Base-by-base conservation (phyloP, 2,329 filamentous ascomycete species). In the Beauveria asiatica region DNA sequence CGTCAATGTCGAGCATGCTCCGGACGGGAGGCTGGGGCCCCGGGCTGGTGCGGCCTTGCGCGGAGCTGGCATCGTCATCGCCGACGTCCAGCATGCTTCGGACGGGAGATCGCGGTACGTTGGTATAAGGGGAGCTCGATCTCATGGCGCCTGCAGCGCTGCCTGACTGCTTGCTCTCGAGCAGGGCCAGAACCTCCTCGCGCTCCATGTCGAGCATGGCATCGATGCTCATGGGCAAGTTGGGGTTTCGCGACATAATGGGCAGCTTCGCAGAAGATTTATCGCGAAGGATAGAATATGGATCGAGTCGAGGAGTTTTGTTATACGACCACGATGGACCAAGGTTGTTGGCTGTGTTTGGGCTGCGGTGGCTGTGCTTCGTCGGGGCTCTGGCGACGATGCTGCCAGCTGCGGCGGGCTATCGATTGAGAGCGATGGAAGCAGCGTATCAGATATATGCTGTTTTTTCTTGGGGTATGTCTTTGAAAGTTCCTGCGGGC, bases 151-250 rank as follows among this genome's bases (percentile, higher is more conserved):
- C 67, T 8, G 73, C 66, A 16, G 74, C 68, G 23, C 70, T 69
- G 11, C 71, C 69, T 2, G 65, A 60, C 57, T 67, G 67, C 55
- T 74, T 76, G 49, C 80, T 80, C 70, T 88, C 85, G 46, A 91
- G 77, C 63, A 90, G 76, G 52, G 84, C 85, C 65, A 91, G 77
- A 44, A 92, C 85, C 74, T 90, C 88, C 64, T 80, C 79, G 63
- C 88, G 83, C 78, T 93, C 89, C 76, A 91, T 86, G 70, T 92
- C 89, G 64, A 92, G 79, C 65, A 86, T 83, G 53, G 87, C 83
- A 74, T 91, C 89, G 68, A 92, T 83, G 68, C 88, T 91, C 86
- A 90, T 90, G 21, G 77, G 76, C 55, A 74, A 73, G 54, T 69
- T 64, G 10, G 65, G 68, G 57, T 67, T 64, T 42, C 63, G 68